Conservation (phyloP, 1,139 yeast species). For the Scheffersomyces titani region DNA sequence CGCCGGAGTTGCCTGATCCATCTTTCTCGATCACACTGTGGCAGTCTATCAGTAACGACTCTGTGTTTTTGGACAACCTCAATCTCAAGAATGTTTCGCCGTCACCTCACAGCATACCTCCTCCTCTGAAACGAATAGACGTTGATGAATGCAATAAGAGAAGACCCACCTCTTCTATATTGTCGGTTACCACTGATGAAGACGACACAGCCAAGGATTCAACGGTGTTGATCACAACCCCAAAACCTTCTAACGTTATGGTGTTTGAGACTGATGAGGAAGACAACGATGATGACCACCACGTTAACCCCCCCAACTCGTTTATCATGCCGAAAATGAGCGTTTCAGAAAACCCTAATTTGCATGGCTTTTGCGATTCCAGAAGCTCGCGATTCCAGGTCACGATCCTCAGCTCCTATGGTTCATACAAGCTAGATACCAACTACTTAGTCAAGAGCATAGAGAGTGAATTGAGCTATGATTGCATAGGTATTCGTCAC, state of each 20-base stretch:
- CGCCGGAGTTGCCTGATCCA: constrained; percentile 15
- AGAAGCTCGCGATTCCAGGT: constrained; percentile 10
- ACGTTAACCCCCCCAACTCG: constrained; percentile 16
- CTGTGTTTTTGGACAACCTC: constrained; percentile 1
- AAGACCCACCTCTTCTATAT: constrained; percentile 21
- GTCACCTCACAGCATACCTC: constrained; percentile 1
- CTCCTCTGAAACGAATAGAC: neutral
- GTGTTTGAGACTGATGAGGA: constrained; percentile 48
- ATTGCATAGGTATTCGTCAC: constrained; percentile 17
- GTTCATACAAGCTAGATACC: constrained; percentile 20
- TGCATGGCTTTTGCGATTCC: neutral
- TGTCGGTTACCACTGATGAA: constrained; percentile 28
- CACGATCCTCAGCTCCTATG: constrained; percentile 21
- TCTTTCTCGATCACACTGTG: constrained; percentile 18
- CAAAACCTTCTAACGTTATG: constrained; percentile 24
- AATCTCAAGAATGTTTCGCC: constrained; percentile 2
- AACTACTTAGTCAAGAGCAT: constrained; percentile 20
- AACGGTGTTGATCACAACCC: constrained; percentile 16
- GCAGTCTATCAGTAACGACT: constrained; percentile 18
- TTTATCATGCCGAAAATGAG: constrained; percentile 44
- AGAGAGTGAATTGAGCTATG: constrained; percentile 9
- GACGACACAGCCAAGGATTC: constrained; percentile 15
- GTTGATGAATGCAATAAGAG: neutral
- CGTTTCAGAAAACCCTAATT: constrained; percentile 17
- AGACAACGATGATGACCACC: constrained; percentile 26